These are phyloP conservation scores for Tolypocladium inflatum DNA, from an alignment of 2,329 filamentous ascomycete genomes.

Conservation along the genomic window DNA sequence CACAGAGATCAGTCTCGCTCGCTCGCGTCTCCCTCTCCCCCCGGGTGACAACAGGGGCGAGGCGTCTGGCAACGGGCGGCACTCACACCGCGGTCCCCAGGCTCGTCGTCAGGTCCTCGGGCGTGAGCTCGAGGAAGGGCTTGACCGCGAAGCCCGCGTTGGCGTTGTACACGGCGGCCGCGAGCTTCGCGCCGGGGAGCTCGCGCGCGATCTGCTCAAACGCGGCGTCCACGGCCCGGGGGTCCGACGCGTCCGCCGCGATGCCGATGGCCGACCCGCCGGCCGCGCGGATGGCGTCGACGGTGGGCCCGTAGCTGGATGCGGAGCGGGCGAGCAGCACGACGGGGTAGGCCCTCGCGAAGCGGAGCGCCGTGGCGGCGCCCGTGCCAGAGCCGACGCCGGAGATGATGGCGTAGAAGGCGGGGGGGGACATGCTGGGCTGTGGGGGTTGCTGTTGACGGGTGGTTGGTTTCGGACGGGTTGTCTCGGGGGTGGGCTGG, in stretches of 20 bases:
- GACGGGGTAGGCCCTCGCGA: conserved; percentile 59
- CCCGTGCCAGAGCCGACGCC: conserved; percentile 65
- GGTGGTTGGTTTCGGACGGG: background rate
- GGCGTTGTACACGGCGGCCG: conserved; percentile 65
- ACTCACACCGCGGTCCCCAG: conserved; percentile 41
- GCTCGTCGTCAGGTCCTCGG: conserved; percentile 38
- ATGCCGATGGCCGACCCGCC: conserved; percentile 67
- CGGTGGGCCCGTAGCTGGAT: conserved; percentile 55
- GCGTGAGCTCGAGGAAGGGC: conserved; percentile 47
- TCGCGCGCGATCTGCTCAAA: conserved; percentile 54
- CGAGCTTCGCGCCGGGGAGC: conserved; percentile 43
- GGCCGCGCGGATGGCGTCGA: conserved; percentile 54
- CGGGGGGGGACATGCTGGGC: conserved; percentile 7
- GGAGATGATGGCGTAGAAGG: conserved; percentile 57
- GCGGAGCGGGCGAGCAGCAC: conserved; percentile 63
- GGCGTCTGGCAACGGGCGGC: background rate
- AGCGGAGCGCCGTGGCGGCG: conserved; percentile 42
- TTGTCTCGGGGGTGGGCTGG: background rate
- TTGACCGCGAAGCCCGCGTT: conserved; percentile 39
- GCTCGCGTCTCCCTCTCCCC: too few species aligned
- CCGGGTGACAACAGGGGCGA: too few species aligned
- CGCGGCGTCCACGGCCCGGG: conserved; percentile 40
- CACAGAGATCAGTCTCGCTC: background rate
- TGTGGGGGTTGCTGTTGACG: background rate
- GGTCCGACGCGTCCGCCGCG: conserved; percentile 37